Conservation (phyloP, 208 protist genomes). For the Crithidia sp. region DNA sequence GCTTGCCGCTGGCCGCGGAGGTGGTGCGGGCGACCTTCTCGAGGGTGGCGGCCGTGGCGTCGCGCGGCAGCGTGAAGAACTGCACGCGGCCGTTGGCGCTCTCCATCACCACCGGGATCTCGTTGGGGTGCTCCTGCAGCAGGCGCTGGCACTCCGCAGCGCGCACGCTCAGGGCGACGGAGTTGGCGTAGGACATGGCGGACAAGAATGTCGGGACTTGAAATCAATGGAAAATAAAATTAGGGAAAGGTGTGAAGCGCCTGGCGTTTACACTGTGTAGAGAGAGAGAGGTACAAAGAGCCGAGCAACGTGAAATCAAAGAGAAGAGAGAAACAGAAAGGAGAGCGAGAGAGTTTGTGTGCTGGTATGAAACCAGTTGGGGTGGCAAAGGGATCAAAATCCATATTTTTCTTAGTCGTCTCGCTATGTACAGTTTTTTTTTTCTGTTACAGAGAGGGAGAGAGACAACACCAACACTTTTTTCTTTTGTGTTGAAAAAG, state of each 20-base stretch:
- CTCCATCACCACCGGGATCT: constrained; percentile 23
- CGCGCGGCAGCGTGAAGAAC: constrained; percentile 28
- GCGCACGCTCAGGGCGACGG: constrained; percentile 12
- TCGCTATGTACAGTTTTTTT: too few species aligned
- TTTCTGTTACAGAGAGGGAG: too few species aligned
- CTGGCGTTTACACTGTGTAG: too few species aligned
- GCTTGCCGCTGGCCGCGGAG: constrained; percentile 3
- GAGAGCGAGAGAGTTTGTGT: too few species aligned
- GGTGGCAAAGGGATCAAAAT: too few species aligned
- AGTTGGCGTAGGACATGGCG: constrained; percentile 16
- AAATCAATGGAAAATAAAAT: background rate
- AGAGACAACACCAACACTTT: too few species aligned
- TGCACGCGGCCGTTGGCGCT: constrained; percentile 23
- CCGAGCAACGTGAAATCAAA: too few species aligned
- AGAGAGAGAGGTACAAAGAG: background rate
- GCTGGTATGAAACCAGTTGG: too few species aligned
- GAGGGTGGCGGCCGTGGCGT: constrained; percentile 26
- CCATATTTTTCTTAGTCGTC: too few species aligned
- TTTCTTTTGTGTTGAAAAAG: too few species aligned
- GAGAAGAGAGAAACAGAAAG: too few species aligned
- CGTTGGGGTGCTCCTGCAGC: constrained; percentile 21
- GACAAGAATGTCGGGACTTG: background rate
- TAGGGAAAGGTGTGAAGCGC: constrained; percentile 1
- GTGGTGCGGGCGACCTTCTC: constrained; percentile 13
- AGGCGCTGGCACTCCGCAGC: constrained; percentile 23